Evolutionary conservation across 305 asterid species (phyloP).

Genomic region (Withania somnifera): DNA sequence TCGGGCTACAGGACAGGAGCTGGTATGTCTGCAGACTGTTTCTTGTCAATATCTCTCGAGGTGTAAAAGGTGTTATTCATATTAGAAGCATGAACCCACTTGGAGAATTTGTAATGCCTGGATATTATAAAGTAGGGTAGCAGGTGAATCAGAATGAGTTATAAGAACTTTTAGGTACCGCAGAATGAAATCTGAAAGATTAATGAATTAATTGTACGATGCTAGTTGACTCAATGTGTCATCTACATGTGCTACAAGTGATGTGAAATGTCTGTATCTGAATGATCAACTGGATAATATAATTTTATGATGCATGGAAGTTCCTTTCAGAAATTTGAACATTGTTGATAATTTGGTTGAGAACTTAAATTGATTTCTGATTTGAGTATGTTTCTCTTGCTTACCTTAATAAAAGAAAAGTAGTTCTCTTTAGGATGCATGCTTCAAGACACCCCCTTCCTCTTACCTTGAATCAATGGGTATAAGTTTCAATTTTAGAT

Average conservation of each 20-base stretch:
- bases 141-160: not conserved
- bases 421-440: not conserved
- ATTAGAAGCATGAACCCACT: not conserved
- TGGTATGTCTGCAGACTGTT: conserved; percentile 39
- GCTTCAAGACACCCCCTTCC: not conserved
- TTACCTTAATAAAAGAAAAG: not conserved
- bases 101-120: not conserved
- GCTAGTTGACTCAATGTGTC: not conserved
- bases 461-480: not conserved
- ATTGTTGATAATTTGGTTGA: not conserved
- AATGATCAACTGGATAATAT: not conserved
- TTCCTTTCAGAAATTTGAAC: not conserved
- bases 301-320: not conserved
- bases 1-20: conserved; percentile 97
- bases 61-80: not conserved
- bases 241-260: not conserved
- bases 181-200: not conserved
- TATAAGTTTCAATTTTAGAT: not conserved
- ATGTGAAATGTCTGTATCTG: not conserved
- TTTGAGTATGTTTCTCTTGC: not conserved
- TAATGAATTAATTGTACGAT: not conserved
- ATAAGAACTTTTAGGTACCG: not conserved
- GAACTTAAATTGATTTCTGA: not conserved
- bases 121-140: not conserved
- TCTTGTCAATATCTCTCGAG: not conserved